Conservation (phyloP, 140 eudicot genomes). For the Cichorium intybus region DNA sequence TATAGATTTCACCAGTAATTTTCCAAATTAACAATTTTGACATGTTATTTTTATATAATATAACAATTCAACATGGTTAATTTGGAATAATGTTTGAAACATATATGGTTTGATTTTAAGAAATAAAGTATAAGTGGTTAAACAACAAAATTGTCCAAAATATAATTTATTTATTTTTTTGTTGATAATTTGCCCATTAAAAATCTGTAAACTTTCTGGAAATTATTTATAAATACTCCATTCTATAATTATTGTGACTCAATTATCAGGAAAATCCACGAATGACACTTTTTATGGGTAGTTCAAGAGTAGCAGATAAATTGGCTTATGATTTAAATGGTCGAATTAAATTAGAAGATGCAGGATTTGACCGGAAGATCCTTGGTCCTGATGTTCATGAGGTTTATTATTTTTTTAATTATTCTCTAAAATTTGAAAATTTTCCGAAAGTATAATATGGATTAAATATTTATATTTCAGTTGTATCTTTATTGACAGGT, state of each 20-base stretch:
- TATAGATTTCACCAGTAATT: too few species aligned
- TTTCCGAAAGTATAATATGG: background rate
- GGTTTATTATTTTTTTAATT: conserved; percentile 34
- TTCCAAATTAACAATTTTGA: too few species aligned
- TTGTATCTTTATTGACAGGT: conserved; percentile 41
- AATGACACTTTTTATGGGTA: conserved; percentile 90
- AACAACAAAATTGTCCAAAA: too few species aligned
- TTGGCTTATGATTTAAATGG: conserved; percentile 75
- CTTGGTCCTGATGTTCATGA: conserved; percentile 92
- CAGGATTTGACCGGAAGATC: conserved; percentile 93
- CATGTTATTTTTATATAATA: too few species aligned
- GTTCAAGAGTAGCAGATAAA: conserved; percentile 80
- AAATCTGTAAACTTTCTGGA: background rate
- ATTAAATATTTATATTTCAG: background rate
- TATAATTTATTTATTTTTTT: too few species aligned
- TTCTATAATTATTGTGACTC: background rate
- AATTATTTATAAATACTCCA: background rate
- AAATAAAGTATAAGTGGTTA: too few species aligned
- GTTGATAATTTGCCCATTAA: too few species aligned
- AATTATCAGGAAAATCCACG: conserved; percentile 70
- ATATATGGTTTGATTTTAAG: too few species aligned
- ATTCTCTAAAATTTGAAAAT: background rate
- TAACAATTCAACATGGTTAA: too few species aligned
- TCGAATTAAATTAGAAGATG: conserved; percentile 82
- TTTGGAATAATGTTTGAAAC: too few species aligned